Evolutionary conservation across 768 basidiomycete genomes (phyloP).

Genomic region (Boletus patriciae): DNA sequence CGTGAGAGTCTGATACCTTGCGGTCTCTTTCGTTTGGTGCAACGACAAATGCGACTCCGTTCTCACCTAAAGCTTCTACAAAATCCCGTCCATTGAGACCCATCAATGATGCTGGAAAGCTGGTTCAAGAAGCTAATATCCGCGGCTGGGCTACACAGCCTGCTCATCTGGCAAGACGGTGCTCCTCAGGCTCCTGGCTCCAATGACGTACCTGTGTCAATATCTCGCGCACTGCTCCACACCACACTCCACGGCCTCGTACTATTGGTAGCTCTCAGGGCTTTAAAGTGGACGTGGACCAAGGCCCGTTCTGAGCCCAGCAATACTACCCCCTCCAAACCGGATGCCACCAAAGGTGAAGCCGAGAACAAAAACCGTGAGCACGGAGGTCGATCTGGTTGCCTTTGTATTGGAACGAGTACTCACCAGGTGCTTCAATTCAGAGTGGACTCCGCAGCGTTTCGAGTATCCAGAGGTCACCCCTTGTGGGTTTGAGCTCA

Average conservation of each 20-base stretch:
- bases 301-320: not conserved
- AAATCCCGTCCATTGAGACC: not conserved
- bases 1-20: no score
- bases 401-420: not conserved
- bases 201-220: slow-evolving; percentile 22
- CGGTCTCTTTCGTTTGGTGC: not conserved
- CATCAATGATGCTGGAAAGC: slow-evolving; percentile 8
- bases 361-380: slow-evolving; percentile 23
- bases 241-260: slow-evolving; percentile 15
- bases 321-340: not conserved
- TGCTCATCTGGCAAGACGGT: not conserved
- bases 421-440: not conserved
- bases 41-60: not conserved
- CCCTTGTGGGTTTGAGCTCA: slow-evolving; percentile 39
- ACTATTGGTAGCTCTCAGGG: slow-evolving; percentile 4
- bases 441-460: slow-evolving; percentile 53
- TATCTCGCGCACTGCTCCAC: slow-evolving; percentile 16
- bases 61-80: not conserved
- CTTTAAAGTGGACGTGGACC: slow-evolving; percentile 17
- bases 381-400: slow-evolving; percentile 21
- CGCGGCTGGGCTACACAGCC: not conserved
- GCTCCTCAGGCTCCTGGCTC: slow-evolving; percentile 13
- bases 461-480: slow-evolving; percentile 55
- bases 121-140: slow-evolving; percentile 14
- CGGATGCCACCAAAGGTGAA: slow-evolving; percentile 1